phyloP scores from a whole-genome alignment of 352 stramenopile genomes.

The Bremia lactucae region DNA sequence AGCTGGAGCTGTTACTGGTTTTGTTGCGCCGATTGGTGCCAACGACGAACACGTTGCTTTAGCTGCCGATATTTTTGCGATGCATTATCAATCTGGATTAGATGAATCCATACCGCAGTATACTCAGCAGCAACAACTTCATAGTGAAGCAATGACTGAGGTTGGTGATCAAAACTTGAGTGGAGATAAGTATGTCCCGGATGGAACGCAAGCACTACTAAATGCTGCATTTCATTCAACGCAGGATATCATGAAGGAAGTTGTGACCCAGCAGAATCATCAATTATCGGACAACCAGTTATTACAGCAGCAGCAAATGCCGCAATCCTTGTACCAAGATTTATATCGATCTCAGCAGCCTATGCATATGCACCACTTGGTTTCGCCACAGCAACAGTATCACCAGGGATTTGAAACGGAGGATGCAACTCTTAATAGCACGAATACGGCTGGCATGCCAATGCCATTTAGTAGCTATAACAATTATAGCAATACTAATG shows the following conservation, averaged over 20 bases:
- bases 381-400: conserved; percentile 26
- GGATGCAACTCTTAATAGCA: conserved; percentile 22
- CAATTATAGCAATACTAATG: conserved; percentile 10
- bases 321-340: conserved; percentile 25
- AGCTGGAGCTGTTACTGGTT: conserved; percentile 3
- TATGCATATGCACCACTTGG: conserved; percentile 28
- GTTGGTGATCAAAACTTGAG: conserved; percentile 5
- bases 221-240: conserved; percentile 66
- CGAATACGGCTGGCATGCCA: conserved; percentile 13
- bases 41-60: conserved; percentile 27
- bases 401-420: conserved; percentile 56
- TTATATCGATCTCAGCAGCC: conserved; percentile 23
- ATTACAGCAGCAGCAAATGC: conserved; percentile 24
- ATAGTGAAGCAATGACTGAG: conserved; percentile 5
- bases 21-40: conserved; percentile 3
- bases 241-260: conserved; percentile 62
- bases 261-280: conserved; percentile 39
- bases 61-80: conserved; percentile 25
- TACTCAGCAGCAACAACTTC: conserved; percentile 15
- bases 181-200: conserved; percentile 26
- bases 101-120: conserved; percentile 14
- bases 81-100: conserved; percentile 24
- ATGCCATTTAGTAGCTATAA: conserved; percentile 27
- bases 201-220: conserved; percentile 57
- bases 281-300: conserved; percentile 26